phyloP scores from a whole-genome alignment of 805 yeast genomes.

The Starmerella riodocensis region DNA sequence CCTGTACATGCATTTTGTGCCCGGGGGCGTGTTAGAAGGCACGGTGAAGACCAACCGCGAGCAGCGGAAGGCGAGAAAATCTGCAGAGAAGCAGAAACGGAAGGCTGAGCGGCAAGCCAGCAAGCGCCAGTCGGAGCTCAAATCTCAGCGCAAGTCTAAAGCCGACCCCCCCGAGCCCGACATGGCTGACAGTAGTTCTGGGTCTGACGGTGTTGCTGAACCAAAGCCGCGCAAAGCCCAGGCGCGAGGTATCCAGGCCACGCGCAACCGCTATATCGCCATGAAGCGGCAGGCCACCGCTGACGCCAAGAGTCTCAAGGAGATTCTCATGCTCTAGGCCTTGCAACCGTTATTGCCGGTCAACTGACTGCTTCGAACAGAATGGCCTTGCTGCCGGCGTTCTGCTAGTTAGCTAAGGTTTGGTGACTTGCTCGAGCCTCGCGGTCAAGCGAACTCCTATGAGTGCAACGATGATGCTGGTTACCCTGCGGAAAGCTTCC shows the following conservation, averaged over 20 bases:
- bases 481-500: too few species aligned
- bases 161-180: background rate
- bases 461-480: too few species aligned
- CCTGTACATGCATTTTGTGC: slow-evolving; percentile 70
- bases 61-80: slow-evolving; percentile 22
- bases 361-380: too few species aligned
- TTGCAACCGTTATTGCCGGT: too few species aligned
- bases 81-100: slow-evolving; percentile 18
- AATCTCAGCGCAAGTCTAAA: slow-evolving; percentile 2
- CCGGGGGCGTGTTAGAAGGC: slow-evolving; percentile 55
- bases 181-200: background rate
- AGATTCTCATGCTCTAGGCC: slow-evolving; percentile 79
- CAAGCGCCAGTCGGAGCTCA: background rate
- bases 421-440: too few species aligned
- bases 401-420: too few species aligned
- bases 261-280: slow-evolving; percentile 74
- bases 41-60: slow-evolving; percentile 20
- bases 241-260: slow-evolving; percentile 47
- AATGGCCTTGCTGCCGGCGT: too few species aligned
- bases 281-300: slow-evolving; percentile 85
- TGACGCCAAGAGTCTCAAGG: slow-evolving; percentile 80
- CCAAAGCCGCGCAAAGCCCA: background rate
- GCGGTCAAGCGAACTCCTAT: too few species aligned
- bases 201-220: background rate
- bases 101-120: slow-evolving; percentile 4